A percentile compares a stretch with the other conserved stretches of the same genome.
These are phyloP conservation scores for Blakeslea trispora DNA, from an alignment of 371 early-diverging fungal genomes.

Conservation along the genomic window DNA sequence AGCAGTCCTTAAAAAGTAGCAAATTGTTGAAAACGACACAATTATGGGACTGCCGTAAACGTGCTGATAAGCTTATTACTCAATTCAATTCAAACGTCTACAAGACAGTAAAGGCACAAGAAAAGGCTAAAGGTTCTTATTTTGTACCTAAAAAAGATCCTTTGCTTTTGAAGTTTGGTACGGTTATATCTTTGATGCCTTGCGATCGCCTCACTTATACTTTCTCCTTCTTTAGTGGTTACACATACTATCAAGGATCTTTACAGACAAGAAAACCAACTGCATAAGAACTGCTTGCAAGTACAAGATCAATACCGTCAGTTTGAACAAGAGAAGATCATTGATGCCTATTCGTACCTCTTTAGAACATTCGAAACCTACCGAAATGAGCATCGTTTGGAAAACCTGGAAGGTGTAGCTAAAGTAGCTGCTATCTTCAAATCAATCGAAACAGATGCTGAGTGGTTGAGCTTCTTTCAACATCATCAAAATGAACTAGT, in stretches of 20 bases:
- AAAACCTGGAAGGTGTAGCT: constrained; percentile 21
- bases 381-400: constrained; percentile 19
- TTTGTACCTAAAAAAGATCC: constrained; percentile 24
- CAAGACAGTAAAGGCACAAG: constrained; percentile 4
- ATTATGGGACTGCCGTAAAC: constrained; percentile 23
- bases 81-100: constrained; percentile 18
- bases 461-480: constrained; percentile 23
- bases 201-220: too few species aligned
- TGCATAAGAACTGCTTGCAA: constrained; percentile 20
- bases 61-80: constrained; percentile 22
- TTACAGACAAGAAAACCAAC: constrained; percentile 20
- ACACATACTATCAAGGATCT: constrained; percentile 13
- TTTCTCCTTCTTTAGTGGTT: constrained; percentile 15
- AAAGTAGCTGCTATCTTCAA: constrained; percentile 23
- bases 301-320: constrained; percentile 27
- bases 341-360: constrained; percentile 20
- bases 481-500: constrained; percentile 27
- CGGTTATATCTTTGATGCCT: too few species aligned
- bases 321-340: constrained; percentile 27
- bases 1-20: constrained; percentile 14
- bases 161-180: constrained; percentile 26
- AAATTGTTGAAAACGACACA: constrained; percentile 11
- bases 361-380: constrained; percentile 25
- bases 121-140: constrained; percentile 13
- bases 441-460: constrained; percentile 24